Base-by-base conservation (phyloP, 257 asterid genomes). In the Solanum sitiens region DNA sequence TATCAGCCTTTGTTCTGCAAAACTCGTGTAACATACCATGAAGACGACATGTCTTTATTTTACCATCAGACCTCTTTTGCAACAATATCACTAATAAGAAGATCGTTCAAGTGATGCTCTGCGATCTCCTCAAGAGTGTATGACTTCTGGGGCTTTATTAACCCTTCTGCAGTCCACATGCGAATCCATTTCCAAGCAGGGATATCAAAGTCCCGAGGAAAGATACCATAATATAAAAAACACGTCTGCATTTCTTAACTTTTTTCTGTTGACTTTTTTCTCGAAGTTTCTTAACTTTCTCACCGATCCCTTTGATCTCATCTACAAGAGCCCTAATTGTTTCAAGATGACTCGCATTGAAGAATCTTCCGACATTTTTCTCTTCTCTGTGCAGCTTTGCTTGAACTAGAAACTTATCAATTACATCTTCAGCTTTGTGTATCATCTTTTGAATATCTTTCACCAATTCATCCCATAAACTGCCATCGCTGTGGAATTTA, bases 101-200 rank as follows among this genome's bases (percentile, higher is more conserved):
- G 87, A 2, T 90, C 92, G 1, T 86, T 89, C 84, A 90, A 37
- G 27, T 47, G 77, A 39, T 44, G 27, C 83, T 90, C 88, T 14
- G 90, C 90, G 4, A 67, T 65, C 20, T 76, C 89, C 83, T 88
- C 92, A 16, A 82, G 11, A 42, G 73, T 86, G 21, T 27, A 27
- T 27, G 30, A 27, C 30, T 27, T 27, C 11, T 61, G 59, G 3
- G 30, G 20, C 9, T 61, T 87, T 32, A 90, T 82, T 4, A 90
- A 65, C 42, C 92, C 90, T 37, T 90, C 90, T 0, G 90, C 87
- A 0, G 83, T 85, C 92, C 90, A 90, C 33, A 88, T 13, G 14
- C 83, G 53, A 21, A 74, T 74, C 83, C 37, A 74, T 20, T 74
- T 88, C 87, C 87, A 83, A 2, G 42, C 83, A 1, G 90, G 89